Evolutionary conservation across 352 stramenopile species (phyloP).

Genomic region (Pythium phragmiticola): DNA sequence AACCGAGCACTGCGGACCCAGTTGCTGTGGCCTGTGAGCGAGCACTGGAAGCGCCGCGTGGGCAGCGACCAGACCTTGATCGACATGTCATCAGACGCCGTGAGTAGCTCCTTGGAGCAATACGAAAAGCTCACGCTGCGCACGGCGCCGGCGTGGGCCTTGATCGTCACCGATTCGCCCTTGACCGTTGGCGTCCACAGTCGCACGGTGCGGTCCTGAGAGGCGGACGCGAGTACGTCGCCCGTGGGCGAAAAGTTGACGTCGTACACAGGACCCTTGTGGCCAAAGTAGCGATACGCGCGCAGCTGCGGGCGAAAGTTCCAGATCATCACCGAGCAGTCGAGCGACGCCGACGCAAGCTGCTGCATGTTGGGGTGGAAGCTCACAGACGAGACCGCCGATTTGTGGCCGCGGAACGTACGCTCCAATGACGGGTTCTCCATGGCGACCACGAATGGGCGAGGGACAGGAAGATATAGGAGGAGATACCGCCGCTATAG

Average conservation of each 20-base stretch:
- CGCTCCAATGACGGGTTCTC: constrained; percentile 82
- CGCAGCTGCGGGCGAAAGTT: constrained; percentile 86
- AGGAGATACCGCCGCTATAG: neutral
- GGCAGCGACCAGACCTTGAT: constrained; percentile 90
- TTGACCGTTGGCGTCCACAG: constrained; percentile 88
- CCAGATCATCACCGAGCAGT: constrained; percentile 90
- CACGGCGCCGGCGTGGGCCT: constrained; percentile 65
- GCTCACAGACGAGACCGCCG: constrained; percentile 67
- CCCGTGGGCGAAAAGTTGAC: constrained; percentile 81
- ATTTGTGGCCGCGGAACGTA: constrained; percentile 87
- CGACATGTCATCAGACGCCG: constrained; percentile 91
- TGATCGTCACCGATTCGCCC: constrained; percentile 65
- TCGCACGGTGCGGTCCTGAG: constrained; percentile 89
- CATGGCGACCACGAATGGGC: constrained; percentile 20
- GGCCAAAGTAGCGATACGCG: constrained; percentile 79
- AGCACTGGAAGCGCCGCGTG: constrained; percentile 83
- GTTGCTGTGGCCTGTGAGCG: constrained; percentile 88
- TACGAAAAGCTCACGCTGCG: constrained; percentile 85
- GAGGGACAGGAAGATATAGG: neutral
- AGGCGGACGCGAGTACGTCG: constrained; percentile 83
- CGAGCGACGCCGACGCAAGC: constrained; percentile 73
- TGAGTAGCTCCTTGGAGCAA: constrained; percentile 79
- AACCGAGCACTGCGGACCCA: constrained; percentile 90
- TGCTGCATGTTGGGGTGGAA: constrained; percentile 89
- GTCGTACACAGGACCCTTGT: constrained; percentile 76